Base-by-base conservation (phyloP, 495 filamentous ascomycete species). In the Xylaria castorea region DNA sequence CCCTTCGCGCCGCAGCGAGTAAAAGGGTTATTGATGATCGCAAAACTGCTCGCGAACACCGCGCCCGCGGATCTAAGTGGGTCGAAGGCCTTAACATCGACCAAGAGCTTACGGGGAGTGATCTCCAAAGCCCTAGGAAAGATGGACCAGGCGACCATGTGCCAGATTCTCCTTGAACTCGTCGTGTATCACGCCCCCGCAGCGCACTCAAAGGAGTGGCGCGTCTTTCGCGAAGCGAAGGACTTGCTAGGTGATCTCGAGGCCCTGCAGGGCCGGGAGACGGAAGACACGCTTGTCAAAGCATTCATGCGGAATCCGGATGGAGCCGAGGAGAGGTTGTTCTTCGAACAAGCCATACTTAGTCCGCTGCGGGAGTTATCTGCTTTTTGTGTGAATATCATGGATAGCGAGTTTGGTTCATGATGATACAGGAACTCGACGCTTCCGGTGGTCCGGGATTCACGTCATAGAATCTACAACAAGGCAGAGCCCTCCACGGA, bases 71-170 rank as follows among this genome's bases (percentile, higher is more conserved):
- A 74, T 5, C 74, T 53, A 12, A 75, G 42, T 12, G 20, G 25
- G 6, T 8, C 36, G 11, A 50, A 22, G 44, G 32, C 57, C 27
- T 30, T 53, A 8, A 32, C 14, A 3, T 64, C 46, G 57, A 22
- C 57, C 4, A 42, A 64, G 38, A 16, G 46, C 34, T 25, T 71
- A 9, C 32, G 16, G 30, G 62, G 30, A 60, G 81, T 64, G 34
- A 55, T 84, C 4, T 72, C 77, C 11, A 74, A 76, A 2, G 66
- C 74, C 2, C 44, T 85, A 32, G 68, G 68, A 2, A 75, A 72
- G 38, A 79, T 75, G 16, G 83, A 86, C 42, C 83, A 83, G 40
- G 76, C 79, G 14, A 82, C 79, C n/a, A 75, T 87, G 53, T 83
- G 81, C 73, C 81, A 86, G 62, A 73, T 72, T 12, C 50, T 85